Percentiles rank a stretch among this genome's conserved stretches.
These are phyloP conservation scores for Leishmania braziliensis DNA, from an alignment of 208 protist genomes.

Conservation along the genomic window DNA sequence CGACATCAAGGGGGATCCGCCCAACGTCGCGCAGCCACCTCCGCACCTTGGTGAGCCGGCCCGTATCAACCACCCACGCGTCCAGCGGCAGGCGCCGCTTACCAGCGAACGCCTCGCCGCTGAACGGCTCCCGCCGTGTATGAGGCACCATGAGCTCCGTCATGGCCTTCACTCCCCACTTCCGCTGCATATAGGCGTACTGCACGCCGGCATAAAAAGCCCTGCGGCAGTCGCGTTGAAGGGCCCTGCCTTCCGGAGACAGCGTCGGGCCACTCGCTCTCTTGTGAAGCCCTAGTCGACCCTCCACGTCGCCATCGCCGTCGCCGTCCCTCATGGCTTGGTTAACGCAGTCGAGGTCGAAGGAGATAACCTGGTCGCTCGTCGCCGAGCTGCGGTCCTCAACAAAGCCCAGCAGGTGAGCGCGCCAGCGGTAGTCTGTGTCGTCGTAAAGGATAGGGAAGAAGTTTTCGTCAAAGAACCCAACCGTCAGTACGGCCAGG, in stretches of 20 bases:
- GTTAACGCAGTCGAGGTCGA: constrained; percentile 26
- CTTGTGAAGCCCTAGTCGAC: not conserved
- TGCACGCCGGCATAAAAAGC: constrained; percentile 21
- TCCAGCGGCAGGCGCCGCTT: constrained; percentile 30
- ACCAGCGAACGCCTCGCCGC: constrained; percentile 15
- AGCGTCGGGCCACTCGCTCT: not conserved
- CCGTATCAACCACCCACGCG: constrained; percentile 33
- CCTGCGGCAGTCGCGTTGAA: constrained; percentile 18
- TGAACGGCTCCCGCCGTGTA: constrained; percentile 10
- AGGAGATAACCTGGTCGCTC: constrained; percentile 22
- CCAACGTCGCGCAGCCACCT: constrained; percentile 22
- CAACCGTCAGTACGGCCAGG: constrained; percentile 42
- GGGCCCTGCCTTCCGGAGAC: constrained; percentile 5
- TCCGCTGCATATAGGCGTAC: constrained; percentile 26
- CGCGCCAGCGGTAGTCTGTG: constrained; percentile 42
- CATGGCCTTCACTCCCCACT: constrained; percentile 20
- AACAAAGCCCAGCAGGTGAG: constrained; percentile 37
- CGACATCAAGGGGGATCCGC: not conserved
- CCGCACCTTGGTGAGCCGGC: constrained; percentile 13
- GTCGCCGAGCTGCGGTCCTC: not conserved
- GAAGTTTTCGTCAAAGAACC: constrained; percentile 66
- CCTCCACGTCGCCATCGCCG: not conserved
- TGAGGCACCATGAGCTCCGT: not conserved
- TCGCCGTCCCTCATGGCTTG: not conserved
- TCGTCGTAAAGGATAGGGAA: constrained; percentile 54